phyloP scores from a whole-genome alignment of 768 basidiomycete genomes.

The Omphalotus guepiniiformis region DNA sequence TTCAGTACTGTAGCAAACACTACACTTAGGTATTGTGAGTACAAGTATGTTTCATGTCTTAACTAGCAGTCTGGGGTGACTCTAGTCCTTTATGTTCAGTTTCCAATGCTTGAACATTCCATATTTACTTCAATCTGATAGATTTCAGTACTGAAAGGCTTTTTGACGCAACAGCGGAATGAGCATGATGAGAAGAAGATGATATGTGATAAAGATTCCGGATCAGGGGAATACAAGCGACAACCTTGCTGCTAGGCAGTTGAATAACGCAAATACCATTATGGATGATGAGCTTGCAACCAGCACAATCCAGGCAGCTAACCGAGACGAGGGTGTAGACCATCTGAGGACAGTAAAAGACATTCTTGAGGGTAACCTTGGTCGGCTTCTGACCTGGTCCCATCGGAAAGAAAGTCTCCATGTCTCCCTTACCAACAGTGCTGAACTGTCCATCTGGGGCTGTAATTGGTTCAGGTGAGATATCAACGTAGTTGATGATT shows the following conservation, averaged over 20 bases:
- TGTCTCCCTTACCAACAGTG: slow-evolving; percentile 25
- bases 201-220: slow-evolving; percentile 23
- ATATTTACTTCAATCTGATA: too few relatives aligned
- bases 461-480: slow-evolving; percentile 17
- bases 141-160: too few relatives aligned
- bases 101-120: too few relatives aligned
- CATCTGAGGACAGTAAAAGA: slow-evolving; percentile 23
- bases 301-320: slow-evolving; percentile 14
- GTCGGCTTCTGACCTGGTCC: slow-evolving; percentile 16
- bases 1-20: too few relatives aligned
- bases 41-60: too few relatives aligned
- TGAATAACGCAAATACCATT: slow-evolving; percentile 11
- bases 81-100: too few relatives aligned
- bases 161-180: too few relatives aligned
- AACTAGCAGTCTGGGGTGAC: too few relatives aligned
- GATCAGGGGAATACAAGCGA: slow-evolving; percentile 19
- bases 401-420: slow-evolving; percentile 22
- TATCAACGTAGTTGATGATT: slow-evolving; percentile 21
- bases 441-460: slow-evolving; percentile 25
- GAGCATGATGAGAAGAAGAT: too few relatives aligned
- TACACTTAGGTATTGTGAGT: too few relatives aligned
- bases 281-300: slow-evolving; percentile 14
- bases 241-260: slow-evolving; percentile 9
- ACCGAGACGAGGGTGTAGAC: slow-evolving; percentile 26
- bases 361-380: slow-evolving; percentile 17